Evolutionary conservation across 805 yeast genomes (phyloP).

Genomic region (Candida pini): DNA sequence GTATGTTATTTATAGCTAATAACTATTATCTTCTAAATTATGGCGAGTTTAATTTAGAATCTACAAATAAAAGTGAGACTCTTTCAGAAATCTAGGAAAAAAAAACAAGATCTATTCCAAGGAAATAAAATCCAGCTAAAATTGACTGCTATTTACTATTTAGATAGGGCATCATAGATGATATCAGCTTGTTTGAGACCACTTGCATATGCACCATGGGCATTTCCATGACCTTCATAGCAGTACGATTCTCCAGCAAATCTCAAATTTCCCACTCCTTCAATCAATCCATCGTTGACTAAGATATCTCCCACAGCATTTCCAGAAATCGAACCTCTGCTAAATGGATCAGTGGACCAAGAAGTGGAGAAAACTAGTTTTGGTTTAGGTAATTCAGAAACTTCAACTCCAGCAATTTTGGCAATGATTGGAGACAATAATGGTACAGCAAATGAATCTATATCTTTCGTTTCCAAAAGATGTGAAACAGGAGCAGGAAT

Average conservation of each 20-base stretch:
- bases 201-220: conserved; percentile 50
- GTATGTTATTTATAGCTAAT: too few relatives aligned
- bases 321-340: conserved; percentile 44
- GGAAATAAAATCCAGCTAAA: too few relatives aligned
- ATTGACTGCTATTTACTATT: too few relatives aligned
- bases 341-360: conserved; percentile 46
- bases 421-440: conserved; percentile 38
- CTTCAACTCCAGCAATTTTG: conserved; percentile 18
- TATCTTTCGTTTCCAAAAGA: conserved; percentile 35
- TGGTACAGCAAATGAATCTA: conserved; percentile 33
- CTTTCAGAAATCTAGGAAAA: too few relatives aligned
- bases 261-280: conserved; percentile 33
- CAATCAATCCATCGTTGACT: conserved; percentile 24
- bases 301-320: conserved; percentile 37
- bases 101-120: too few relatives aligned
- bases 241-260: conserved; percentile 54
- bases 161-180: conserved; percentile 2
- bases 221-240: conserved; percentile 47
- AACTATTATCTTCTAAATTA: too few relatives aligned
- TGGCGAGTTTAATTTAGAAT: too few relatives aligned
- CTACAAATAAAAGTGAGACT: too few relatives aligned
- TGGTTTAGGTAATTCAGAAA: conserved; percentile 21
- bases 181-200: conserved; percentile 41
- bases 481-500: conserved; percentile 45
- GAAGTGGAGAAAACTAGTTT: conserved; percentile 25